These are phyloP conservation scores for Geotrichum bryndzae DNA, from an alignment of 1,139 yeast genomes.

Conservation along the genomic window DNA sequence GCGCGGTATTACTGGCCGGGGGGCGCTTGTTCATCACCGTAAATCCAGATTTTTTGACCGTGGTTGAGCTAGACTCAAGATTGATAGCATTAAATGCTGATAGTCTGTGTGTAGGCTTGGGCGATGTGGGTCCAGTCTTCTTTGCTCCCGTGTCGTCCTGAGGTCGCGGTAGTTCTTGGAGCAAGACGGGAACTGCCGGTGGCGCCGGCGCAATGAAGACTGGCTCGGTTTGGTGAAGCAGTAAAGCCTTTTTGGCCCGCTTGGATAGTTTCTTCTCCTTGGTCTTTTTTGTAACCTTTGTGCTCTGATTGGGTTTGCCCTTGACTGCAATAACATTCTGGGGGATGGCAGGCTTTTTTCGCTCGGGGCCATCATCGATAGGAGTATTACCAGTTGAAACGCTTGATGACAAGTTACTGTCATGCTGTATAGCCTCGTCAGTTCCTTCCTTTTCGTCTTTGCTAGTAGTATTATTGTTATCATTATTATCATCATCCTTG, in stretches of 20 bases:
- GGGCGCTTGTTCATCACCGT: background rate
- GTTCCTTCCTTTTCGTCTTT: background rate
- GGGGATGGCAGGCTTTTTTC: background rate
- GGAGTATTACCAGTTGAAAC: slow-evolving; percentile 2
- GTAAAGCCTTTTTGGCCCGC: background rate
- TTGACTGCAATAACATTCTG: background rate
- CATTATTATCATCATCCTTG: background rate
- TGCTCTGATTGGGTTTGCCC: background rate
- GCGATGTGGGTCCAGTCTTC: background rate
- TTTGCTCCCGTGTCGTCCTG: background rate
- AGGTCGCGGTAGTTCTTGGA: background rate
- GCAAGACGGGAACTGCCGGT: background rate
- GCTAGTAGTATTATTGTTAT: background rate
- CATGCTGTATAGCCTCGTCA: background rate
- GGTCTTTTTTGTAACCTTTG: slow-evolving; percentile 5
- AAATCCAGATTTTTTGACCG: background rate
- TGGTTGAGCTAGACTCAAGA: background rate
- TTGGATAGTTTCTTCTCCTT: background rate
- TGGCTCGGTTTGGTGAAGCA: background rate
- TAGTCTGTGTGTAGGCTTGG: background rate
- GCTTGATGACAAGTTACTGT: background rate
- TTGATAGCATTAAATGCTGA: slow-evolving; percentile 6
- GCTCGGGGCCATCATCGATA: background rate
- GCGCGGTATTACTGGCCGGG: background rate
- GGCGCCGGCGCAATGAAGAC: slow-evolving; percentile 13